phyloP scores from a whole-genome alignment of 768 basidiomycete genomes.

The Leucocoprinus leucothites region DNA sequence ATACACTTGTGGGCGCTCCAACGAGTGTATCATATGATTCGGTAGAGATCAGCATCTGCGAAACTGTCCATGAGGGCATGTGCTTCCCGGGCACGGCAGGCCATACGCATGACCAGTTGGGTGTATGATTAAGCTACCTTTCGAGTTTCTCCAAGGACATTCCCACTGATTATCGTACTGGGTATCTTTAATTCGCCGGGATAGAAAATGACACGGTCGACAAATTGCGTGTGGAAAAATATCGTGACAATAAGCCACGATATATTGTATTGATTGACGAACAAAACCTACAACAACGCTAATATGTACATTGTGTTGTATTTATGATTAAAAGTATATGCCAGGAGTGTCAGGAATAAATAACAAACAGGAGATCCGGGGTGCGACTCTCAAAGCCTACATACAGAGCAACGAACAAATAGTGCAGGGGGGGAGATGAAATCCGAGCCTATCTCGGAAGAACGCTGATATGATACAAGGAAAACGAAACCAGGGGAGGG shows the following conservation, averaged over 20 bases:
- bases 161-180: no score
- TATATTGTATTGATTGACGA: conserved; percentile 5
- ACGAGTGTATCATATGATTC: no score
- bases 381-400: conserved; percentile 3
- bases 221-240: neutral
- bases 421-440: neutral
- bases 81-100: no score
- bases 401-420: neutral
- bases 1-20: no score
- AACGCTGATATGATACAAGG: conserved; percentile 8
- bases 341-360: neutral
- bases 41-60: no score
- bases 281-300: conserved; percentile 11
- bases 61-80: no score
- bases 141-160: no score
- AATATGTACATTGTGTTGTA: conserved; percentile 7
- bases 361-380: neutral
- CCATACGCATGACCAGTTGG: no score
- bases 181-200: no score
- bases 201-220: neutral
- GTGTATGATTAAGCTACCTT: no score
- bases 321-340: conserved; percentile 1
- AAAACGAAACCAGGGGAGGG: neutral
- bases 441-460: neutral
- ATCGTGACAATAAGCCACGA: conserved; percentile 3